A percentile compares a stretch with the other conserved stretches of the same genome.
These are phyloP conservation scores for Pseudogymnoascus sp. DNA, from an alignment of 2,329 filamentous ascomycete species.

Conservation along the genomic window DNA sequence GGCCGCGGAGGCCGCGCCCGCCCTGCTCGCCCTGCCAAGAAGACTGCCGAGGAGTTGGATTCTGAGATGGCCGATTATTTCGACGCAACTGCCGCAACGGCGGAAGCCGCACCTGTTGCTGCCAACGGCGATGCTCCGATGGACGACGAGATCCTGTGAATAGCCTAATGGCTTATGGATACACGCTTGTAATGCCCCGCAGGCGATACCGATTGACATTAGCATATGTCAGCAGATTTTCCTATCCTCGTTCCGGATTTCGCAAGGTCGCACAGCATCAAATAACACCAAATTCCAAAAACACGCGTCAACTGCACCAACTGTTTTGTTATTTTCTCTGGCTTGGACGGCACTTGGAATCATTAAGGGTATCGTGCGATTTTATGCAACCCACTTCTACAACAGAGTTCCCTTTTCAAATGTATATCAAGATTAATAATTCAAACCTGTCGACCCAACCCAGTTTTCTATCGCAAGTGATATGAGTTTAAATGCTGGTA, in stretches of 20 bases:
- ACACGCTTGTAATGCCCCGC: neutral
- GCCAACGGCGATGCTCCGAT: constrained; percentile 35
- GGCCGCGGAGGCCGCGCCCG: constrained; percentile 41
- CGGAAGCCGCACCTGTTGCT: constrained; percentile 38
- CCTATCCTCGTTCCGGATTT: neutral
- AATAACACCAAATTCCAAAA: constrained; percentile 4
- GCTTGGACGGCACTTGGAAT: neutral
- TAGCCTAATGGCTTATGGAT: neutral
- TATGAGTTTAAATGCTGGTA: no score
- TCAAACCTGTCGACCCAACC: neutral
- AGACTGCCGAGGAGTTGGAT: constrained; percentile 92
- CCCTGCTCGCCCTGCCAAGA: constrained; percentile 62
- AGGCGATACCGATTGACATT: neutral
- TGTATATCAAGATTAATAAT: constrained; percentile 5
- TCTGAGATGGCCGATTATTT: constrained; percentile 98
- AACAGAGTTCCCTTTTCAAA: neutral
- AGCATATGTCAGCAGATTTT: neutral
- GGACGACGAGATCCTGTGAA: constrained; percentile 55
- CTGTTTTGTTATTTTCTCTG: neutral
- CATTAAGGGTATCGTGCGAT: neutral
- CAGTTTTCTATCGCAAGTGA: neutral
- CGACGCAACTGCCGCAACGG: constrained; percentile 39
- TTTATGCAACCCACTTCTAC: neutral
- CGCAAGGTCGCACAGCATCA: neutral
- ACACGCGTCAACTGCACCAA: neutral